Conservation (phyloP, 2,329 filamentous ascomycete genomes). For the Cordyceps sp. region DNA sequence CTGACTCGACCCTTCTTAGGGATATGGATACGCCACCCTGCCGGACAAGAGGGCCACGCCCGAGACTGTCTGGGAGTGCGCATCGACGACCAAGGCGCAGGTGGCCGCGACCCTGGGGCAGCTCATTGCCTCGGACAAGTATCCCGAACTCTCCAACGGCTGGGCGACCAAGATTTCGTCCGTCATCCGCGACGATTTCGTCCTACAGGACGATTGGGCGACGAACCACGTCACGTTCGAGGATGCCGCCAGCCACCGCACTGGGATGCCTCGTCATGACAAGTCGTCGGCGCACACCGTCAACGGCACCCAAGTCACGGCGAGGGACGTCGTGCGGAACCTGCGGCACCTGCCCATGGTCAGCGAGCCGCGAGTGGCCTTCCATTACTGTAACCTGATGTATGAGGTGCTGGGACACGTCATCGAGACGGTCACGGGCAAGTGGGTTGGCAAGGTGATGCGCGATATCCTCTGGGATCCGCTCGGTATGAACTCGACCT, state of each 20-base stretch:
- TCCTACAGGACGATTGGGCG: slow-evolving; percentile 25
- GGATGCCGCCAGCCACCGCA: slow-evolving; percentile 35
- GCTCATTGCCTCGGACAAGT: slow-evolving; percentile 26
- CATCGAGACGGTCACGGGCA: slow-evolving; percentile 22
- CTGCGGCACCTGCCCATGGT: slow-evolving; percentile 27
- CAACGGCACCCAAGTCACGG: slow-evolving; percentile 16
- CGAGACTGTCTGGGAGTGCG: slow-evolving; percentile 36
- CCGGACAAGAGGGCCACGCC: slow-evolving; percentile 22
- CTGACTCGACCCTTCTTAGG: slow-evolving; percentile 5
- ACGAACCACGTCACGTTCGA: slow-evolving; percentile 33
- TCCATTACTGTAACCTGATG: slow-evolving; percentile 34
- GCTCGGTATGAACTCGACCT: slow-evolving; percentile 28
- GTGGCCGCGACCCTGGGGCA: slow-evolving; percentile 32
- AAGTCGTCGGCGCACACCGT: slow-evolving; percentile 11
- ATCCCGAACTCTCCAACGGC: slow-evolving; percentile 13
- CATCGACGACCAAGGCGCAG: slow-evolving; percentile 39
- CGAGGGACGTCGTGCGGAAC: no score
- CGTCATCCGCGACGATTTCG: slow-evolving; percentile 33
- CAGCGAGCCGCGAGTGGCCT: slow-evolving; percentile 25
- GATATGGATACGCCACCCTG: slow-evolving; percentile 13
- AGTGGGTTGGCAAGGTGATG: slow-evolving; percentile 21
- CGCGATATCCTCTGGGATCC: slow-evolving; percentile 24
- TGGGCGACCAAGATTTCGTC: slow-evolving; percentile 29
- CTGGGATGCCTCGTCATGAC: slow-evolving; percentile 29
- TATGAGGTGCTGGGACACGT: slow-evolving; percentile 26